Percentiles rank a stretch among this genome's conserved stretches.
These are phyloP conservation scores for Puccinia coronata DNA, from an alignment of 1,284 basidiomycete species.

Conservation along the genomic window DNA sequence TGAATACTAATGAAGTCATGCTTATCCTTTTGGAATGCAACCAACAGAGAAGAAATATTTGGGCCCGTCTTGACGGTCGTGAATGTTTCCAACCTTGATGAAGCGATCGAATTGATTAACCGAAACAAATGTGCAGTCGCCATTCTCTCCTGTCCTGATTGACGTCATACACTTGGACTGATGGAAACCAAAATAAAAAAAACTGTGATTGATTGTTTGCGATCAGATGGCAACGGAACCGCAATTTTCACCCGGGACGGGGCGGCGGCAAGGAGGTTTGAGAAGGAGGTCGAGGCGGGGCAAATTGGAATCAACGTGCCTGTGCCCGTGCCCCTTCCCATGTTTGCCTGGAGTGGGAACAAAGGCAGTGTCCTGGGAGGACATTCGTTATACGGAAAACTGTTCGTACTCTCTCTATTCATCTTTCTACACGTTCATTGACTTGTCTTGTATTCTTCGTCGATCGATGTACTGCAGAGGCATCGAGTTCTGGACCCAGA, in stretches of 20 bases:
- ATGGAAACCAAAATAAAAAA: too few species aligned
- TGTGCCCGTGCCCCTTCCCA: constrained; percentile 65
- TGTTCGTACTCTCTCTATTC: constrained; percentile 60
- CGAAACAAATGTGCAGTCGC: constrained; percentile 70
- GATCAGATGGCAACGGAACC: constrained; percentile 74
- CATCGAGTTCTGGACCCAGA: constrained; percentile 49
- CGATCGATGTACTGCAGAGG: constrained; percentile 20
- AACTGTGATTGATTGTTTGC: background rate
- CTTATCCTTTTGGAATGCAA: background rate
- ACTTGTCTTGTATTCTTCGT: background rate
- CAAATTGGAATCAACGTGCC: constrained; percentile 83
- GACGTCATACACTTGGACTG: too few species aligned
- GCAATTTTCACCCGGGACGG: constrained; percentile 96
- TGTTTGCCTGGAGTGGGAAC: constrained; percentile 77
- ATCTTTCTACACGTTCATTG: background rate
- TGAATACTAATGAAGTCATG: background rate
- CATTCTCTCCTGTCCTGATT: constrained; percentile 50
- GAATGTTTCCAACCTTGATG: constrained; percentile 80
- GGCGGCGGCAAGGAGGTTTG: constrained; percentile 92
- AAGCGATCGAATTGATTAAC: constrained; percentile 87
- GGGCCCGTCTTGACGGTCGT: constrained; percentile 84
- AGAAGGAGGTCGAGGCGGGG: constrained; percentile 82
- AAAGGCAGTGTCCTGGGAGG: constrained; percentile 87
- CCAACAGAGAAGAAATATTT: constrained; percentile 82
- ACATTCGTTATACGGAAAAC: constrained; percentile 83